Percentiles rank a stretch among this genome's conserved stretches.
Evolutionary conservation across 805 yeast genomes (phyloP).

Genomic region (Sungouiozyma intestinalis): DNA sequence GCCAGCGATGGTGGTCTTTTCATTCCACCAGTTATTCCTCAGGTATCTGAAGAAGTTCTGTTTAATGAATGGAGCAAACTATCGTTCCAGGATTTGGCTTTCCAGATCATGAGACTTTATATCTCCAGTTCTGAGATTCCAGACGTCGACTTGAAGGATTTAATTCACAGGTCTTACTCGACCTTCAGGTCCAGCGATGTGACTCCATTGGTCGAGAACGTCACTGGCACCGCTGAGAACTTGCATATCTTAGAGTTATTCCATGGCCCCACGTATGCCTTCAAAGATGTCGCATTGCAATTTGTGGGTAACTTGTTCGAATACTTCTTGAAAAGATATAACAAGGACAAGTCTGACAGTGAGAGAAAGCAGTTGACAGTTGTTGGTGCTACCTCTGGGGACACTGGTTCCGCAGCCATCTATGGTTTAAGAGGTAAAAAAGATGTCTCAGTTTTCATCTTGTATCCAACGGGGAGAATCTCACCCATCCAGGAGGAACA

Average conservation of each 20-base stretch:
- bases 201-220: constrained; percentile 60
- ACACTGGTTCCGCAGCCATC: constrained; percentile 98
- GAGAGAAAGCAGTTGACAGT: constrained; percentile 80
- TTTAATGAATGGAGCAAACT: constrained; percentile 60
- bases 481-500: constrained; percentile 97
- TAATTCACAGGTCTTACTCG: constrained; percentile 68
- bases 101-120: constrained; percentile 73
- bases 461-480: constrained; percentile 95
- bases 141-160: constrained; percentile 47
- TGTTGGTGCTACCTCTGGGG: constrained; percentile 98
- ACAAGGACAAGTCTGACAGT: constrained; percentile 41
- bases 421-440: constrained; percentile 95
- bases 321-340: constrained; percentile 72
- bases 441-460: constrained; percentile 93
- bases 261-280: constrained; percentile 99
- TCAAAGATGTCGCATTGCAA: constrained; percentile 97
- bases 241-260: constrained; percentile 80
- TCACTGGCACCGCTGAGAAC: constrained; percentile 46
- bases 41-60: constrained; percentile 43
- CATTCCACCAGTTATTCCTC: constrained; percentile 76
- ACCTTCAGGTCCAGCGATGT: constrained; percentile 84
- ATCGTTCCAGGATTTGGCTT: constrained; percentile 79
- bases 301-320: constrained; percentile 96
- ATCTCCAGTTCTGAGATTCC: constrained; percentile 66
- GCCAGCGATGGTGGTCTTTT: constrained; percentile 96